Evolutionary conservation across 2,329 filamentous ascomycete species (phyloP), one percentile per base, ranked within the genome.

Genomic region (Amphichorda felina): DNA sequence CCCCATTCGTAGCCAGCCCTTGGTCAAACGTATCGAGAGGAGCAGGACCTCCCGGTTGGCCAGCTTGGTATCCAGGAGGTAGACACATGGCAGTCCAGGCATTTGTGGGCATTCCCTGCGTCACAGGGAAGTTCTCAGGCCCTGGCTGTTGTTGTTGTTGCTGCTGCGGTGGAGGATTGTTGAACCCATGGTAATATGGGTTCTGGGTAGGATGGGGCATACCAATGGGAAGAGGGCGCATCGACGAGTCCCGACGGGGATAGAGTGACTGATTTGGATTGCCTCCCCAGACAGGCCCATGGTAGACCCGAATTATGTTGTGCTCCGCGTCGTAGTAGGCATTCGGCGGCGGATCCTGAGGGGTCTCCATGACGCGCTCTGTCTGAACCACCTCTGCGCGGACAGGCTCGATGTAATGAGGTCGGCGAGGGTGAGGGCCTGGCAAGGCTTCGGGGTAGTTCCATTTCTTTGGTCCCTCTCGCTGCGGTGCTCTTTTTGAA

Each of bases 281-380:
- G 41, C 70, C 70, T 4, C 71, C 70, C 45, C 72, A 77, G 1
- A 59, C 55, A 3, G 66, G 63, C 0, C 72, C 72, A 41, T 77
- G 67, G 41, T 77, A 77, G 18, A 76, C 64, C 11, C 71, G 66
- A 34, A 73, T 57, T 15, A 72, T 51, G 22, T 70, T 66, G 41
- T 64, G 60, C 31, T 60, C 56, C n/a, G 57, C 48, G 44, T 78
- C 72, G 44, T 67, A 69, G 46, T 71, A 78, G 29, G 73, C 70
- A 44, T 78, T 79, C 10, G 72, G 74, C 2, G 60, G 59, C 8
- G 72, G 72, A 41, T 76, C 72, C 30, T 63, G 54, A 4, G 57
- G 55, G 2, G 51, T 55, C 43, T 75, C 71, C 15, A 76, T 53
- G 3, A 71, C 60, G 40, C 74, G 67, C 45, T 78, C 72, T 2